A percentile compares a stretch with the other conserved stretches of the same genome.
Evolutionary conservation across 352 stramenopile genomes (phyloP).

Genomic region (Globisporangium splendens): DNA sequence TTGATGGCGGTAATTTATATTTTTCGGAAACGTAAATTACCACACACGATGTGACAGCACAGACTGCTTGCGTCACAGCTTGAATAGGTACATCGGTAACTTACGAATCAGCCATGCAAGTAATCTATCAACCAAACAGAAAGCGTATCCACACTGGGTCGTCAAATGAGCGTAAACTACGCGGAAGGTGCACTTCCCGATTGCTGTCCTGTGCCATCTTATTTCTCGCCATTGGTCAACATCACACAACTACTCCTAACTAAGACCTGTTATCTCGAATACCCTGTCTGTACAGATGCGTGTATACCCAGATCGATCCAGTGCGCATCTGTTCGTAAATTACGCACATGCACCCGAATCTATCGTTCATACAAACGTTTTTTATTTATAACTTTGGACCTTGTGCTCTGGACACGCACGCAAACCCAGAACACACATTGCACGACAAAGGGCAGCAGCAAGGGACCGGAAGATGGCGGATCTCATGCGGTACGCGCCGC

Average conservation of each 20-base stretch:
- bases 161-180: not conserved
- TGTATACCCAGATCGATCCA: too few species aligned
- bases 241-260: too few species aligned
- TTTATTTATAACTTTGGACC: not conserved
- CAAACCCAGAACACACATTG: not conserved
- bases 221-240: not conserved
- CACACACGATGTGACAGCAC: not conserved
- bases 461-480: constrained; percentile 5
- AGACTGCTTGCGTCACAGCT: not conserved
- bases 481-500: not conserved
- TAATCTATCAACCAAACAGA: not conserved
- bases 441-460: not conserved
- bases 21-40: too few species aligned
- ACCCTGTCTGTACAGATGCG: too few species aligned
- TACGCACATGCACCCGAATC: not conserved
- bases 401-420: not conserved
- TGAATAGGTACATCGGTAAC: not conserved
- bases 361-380: not conserved
- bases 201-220: not conserved
- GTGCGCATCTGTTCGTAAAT: too few species aligned
- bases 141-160: not conserved
- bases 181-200: not conserved
- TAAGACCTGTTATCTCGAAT: too few species aligned
- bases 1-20: too few species aligned
- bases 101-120: not conserved